A percentile compares a stretch with the other conserved stretches of the same genome.
Evolutionary conservation across 139 green algal species (phyloP).

Genomic region (Chlamydomonas schloesseri): DNA sequence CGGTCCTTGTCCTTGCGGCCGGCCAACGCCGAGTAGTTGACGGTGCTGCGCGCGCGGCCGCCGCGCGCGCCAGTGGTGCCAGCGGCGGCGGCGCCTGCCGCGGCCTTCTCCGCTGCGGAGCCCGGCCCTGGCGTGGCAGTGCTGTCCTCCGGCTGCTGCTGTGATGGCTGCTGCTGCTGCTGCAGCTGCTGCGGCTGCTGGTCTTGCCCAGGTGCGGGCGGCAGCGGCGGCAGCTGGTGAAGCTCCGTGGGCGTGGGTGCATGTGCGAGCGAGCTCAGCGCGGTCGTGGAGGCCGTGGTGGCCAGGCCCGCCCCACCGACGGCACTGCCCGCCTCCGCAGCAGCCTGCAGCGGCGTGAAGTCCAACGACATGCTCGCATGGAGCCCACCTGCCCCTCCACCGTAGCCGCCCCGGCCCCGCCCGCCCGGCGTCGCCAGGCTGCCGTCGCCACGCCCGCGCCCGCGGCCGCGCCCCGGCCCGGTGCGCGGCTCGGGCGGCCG

Average conservation of each 20-base stretch:
- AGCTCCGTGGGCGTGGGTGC: background rate
- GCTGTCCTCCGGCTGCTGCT: background rate
- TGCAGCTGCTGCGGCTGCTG: constrained; percentile 5
- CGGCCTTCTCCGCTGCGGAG: background rate
- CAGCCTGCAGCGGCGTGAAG: background rate
- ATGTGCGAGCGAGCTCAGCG: too few relatives aligned
- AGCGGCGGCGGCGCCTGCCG: background rate
- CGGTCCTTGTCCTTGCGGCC: constrained; percentile 45
- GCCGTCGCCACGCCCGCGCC: background rate
- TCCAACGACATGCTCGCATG: background rate
- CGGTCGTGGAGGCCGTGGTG: too few relatives aligned
- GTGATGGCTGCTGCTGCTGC: background rate
- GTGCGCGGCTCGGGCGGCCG: background rate
- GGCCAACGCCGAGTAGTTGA: constrained; percentile 58
- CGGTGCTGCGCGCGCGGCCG: constrained; percentile 19
- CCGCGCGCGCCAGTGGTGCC: background rate
- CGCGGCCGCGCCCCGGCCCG: background rate
- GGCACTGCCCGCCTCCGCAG: background rate
- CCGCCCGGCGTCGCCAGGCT: background rate
- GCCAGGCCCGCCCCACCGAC: too few relatives aligned
- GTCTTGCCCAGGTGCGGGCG: background rate
- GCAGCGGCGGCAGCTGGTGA: background rate
- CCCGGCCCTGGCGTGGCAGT: background rate
- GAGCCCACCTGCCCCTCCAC: background rate
- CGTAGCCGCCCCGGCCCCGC: constrained; percentile 1